phyloP scores from a whole-genome alignment of 768 basidiomycete genomes.

The Peribolospora kevripleyi region DNA sequence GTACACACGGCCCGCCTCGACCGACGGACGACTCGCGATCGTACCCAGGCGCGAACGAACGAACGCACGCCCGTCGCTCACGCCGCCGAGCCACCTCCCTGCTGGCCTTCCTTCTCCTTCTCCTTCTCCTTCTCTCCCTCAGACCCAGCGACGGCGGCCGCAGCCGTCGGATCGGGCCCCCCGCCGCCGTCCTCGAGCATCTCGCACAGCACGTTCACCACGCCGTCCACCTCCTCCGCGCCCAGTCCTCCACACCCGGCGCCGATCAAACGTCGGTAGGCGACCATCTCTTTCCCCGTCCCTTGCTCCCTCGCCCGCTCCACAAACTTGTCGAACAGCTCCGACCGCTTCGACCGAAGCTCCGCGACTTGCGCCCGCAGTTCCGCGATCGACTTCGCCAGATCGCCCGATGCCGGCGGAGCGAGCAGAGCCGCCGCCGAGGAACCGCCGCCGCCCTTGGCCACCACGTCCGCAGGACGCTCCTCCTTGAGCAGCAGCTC shows the following conservation, averaged over 20 bases:
- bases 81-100: neutral
- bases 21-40: too few relatives aligned
- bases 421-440: neutral
- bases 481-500: constrained; percentile 16
- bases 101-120: neutral
- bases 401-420: neutral
- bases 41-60: neutral
- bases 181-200: neutral
- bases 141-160: neutral
- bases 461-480: constrained; percentile 15
- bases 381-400: neutral
- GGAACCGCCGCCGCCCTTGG: constrained; percentile 19
- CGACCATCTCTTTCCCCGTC: constrained; percentile 63
- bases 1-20: too few relatives aligned
- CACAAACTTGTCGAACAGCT: constrained; percentile 49
- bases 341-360: constrained; percentile 41
- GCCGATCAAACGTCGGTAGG: constrained; percentile 69
- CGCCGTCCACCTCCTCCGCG: constrained; percentile 64
- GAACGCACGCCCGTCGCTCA: neutral
- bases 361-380: constrained; percentile 41
- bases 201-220: constrained; percentile 64
- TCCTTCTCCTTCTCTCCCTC: neutral
- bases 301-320: constrained; percentile 70
- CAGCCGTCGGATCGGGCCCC: neutral
- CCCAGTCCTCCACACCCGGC: constrained; percentile 72